phyloP scores from a whole-genome alignment of 2,329 filamentous ascomycete species.

The Colletotrichum orbiculare region DNA sequence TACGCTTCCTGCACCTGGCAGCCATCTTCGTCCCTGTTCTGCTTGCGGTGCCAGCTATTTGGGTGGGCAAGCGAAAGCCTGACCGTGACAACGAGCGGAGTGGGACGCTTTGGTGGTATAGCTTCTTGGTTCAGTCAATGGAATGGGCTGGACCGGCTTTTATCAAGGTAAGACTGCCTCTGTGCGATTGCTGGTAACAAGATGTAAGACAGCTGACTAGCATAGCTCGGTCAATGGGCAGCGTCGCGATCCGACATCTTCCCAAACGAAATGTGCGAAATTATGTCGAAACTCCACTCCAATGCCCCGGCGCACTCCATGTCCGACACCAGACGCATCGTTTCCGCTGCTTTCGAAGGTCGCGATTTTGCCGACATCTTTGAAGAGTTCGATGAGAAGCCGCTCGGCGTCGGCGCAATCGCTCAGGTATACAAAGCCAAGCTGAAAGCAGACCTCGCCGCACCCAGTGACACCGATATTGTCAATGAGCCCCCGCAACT shows the following conservation, averaged over 20 bases:
- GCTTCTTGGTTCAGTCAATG: constrained; percentile 88
- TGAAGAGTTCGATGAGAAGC: constrained; percentile 90
- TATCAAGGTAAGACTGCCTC: constrained; percentile 77
- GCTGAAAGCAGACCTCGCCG: constrained; percentile 81
- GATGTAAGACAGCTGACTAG: background rate
- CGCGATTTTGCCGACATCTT: constrained; percentile 90
- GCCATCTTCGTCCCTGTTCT: constrained; percentile 94
- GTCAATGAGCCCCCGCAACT: constrained; percentile 61
- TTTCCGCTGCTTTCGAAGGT: constrained; percentile 84
- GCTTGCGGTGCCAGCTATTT: constrained; percentile 80
- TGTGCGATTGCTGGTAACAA: background rate
- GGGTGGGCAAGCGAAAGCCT: constrained; percentile 75
- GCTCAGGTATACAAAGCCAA: constrained; percentile 98
- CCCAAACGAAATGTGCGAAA: constrained; percentile 87
- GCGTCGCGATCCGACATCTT: constrained; percentile 97
- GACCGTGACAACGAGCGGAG: constrained; percentile 78
- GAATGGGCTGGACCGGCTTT: constrained; percentile 94
- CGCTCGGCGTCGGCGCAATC: constrained; percentile 93
- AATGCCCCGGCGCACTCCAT: constrained; percentile 93
- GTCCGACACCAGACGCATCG: constrained; percentile 79
- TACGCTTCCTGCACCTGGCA: constrained; percentile 88
- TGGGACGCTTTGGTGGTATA: constrained; percentile 95
- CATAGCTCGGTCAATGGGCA: constrained; percentile 94
- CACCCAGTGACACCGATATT: constrained; percentile 69
- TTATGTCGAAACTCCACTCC: constrained; percentile 96